Base-by-base conservation (phyloP, 768 basidiomycete species). In the Mycena venus region DNA sequence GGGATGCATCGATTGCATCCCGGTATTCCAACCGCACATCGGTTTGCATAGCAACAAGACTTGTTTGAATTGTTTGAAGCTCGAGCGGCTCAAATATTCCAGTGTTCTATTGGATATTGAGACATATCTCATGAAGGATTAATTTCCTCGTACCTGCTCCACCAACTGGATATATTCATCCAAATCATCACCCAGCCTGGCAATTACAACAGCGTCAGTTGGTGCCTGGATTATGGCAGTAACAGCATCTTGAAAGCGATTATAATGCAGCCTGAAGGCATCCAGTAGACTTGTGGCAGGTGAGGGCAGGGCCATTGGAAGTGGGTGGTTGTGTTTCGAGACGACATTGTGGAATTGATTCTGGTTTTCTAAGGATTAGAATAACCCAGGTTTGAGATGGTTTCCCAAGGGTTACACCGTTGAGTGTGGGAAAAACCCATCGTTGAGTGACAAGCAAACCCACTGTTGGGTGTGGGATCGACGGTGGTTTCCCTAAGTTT, bases 21-120 rank as follows among this genome's bases (percentile, higher is more conserved):
- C 31, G 70, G 27, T 72, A 66, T 40, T 72, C 70, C 6, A 66
- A 56, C 19, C 27, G 56, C 6, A 66, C 44, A 38, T 72, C 42
- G 21, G 17, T 58, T 63, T 60, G 55, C 70, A 72, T 72, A 7
- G 70, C 53, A n/a, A 31, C 42, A 14, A 65, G 10, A 31, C 70
- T 72, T 25, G 38, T 42, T 25, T 29, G 60, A 27, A 61, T 25
- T 4, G 40, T 40, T 23, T 25, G 12, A 42, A 61, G 40, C 36
- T 61, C 36, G 15, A 17, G 25, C 8, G 60, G 23, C 23, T 61
- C 60, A 42, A 61, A 61, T 21, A 61, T 61, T 40, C 25, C 47
- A 23, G 47, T 49, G 47, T 55, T 55, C 53, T 55, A 55, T 14
- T 15, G 53, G 27, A 29, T 1, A 55, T 31, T 55, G 53, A 55